Evolutionary conservation across 2,329 filamentous ascomycete species (phyloP), one percentile per base, ranked within the genome.

Genomic region (Alternaria ventricosa): DNA sequence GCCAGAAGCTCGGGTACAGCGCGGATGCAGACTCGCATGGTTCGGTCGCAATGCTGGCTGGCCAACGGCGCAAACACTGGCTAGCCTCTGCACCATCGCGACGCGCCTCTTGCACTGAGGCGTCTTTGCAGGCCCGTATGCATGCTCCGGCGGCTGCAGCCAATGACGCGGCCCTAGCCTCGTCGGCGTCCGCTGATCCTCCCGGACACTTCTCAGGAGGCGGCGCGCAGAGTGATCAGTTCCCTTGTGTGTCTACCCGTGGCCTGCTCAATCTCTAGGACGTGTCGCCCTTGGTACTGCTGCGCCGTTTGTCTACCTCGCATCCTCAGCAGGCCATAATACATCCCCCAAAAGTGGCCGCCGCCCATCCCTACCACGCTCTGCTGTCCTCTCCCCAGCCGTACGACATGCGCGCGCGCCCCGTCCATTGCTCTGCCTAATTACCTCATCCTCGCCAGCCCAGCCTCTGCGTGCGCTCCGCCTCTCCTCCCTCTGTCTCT

Each of bases 351-450:
- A 64, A 64, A 44, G 28, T 28, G 55, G 36, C 49, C 47, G 36
- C 58, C 43, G 18, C 44, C 47, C 33, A 27, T 54, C 60, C 27
- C 44, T 44, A 25, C 58, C 36, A 44, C 58, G n/a, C 45, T 53
- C 49, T 44, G 18, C 55, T 36, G 28, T 51, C 45, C 57, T 28
- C 18, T 44, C 20, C 41, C 18, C 23, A 47, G 18, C 62, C 51
- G 27, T 55, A 57, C 66, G 68, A 69, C 55, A 70, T 69, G 68
- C 61, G 60, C 62, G 56, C 68, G 57, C 59, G 44, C 61, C 45
- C 36, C 27, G 28, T 36, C 60, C 45, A 33, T 54, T 49, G 25
- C 27, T 55, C 45, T 64, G 57, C 47, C 60, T 65, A 55, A 62
- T 43, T 43, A 28, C 49, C 49, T 41, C 55, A 47, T 60, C 23